These are phyloP conservation scores for Globisporangium orthogonon DNA, from an alignment of 352 stramenopile species.

Conservation along the genomic window DNA sequence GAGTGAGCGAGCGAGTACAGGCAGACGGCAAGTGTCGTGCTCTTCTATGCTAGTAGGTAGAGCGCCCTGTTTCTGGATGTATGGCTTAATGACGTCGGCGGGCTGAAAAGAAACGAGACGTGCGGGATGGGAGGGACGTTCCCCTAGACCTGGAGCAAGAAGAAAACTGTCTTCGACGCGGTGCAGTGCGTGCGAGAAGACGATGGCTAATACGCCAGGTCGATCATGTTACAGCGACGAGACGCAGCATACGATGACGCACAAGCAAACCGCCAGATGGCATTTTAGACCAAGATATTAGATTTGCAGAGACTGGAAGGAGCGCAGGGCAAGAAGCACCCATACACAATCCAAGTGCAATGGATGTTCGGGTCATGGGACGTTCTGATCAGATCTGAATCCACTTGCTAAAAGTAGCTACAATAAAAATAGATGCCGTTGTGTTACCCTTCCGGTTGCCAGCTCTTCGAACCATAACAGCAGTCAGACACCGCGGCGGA, in stretches of 20 bases:
- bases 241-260: neutral
- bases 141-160: neutral
- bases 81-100: neutral
- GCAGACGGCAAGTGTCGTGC: no score
- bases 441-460: no score
- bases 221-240: neutral
- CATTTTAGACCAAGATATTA: neutral
- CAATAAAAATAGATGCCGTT: neutral
- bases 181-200: neutral
- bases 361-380: neutral
- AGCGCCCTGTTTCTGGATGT: neutral
- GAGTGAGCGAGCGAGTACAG: neutral
- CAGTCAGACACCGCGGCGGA: no score
- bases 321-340: no score
- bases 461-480: no score
- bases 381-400: neutral
- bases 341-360: neutral
- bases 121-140: conserved; percentile 1
- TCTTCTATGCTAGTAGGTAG: neutral
- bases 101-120: conserved; percentile 1
- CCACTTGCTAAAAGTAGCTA: neutral
- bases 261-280: neutral
- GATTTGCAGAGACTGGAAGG: neutral
- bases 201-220: neutral
- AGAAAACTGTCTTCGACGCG: neutral